Conservation (phyloP, 2,329 filamentous ascomycete species). For the Cladosporium sp. region DNA sequence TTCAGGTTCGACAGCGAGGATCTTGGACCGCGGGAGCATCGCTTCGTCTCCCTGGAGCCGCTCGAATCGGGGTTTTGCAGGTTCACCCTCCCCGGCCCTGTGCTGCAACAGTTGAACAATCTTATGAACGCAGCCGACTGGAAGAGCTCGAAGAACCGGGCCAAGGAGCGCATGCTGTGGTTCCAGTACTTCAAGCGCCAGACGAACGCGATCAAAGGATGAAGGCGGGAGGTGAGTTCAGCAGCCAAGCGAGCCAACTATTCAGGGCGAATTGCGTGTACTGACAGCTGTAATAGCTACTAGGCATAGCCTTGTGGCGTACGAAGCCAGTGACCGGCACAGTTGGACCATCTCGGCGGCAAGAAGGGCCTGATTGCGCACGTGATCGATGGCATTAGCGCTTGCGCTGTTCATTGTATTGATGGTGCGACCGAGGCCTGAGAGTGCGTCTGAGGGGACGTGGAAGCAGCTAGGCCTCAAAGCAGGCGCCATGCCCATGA, state of each 20-base stretch:
- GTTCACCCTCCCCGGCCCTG: not conserved
- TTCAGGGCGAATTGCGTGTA: no score
- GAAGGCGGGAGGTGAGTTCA: not conserved
- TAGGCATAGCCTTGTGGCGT: no score
- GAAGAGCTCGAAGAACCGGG: not conserved
- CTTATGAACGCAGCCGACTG: not conserved
- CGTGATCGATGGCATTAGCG: not conserved
- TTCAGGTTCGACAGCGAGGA: not conserved
- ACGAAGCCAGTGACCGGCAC: no score
- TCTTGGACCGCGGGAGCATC: not conserved
- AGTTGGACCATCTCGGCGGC: not conserved
- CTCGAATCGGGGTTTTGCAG: no score
- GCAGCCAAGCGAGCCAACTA: not conserved
- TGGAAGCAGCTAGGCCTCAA: no score
- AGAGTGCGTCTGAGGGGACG: not conserved
- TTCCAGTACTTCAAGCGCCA: not conserved
- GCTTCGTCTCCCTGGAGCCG: not conserved
- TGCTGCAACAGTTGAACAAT: not conserved
- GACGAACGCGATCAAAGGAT: not conserved
- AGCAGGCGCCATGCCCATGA: no score
- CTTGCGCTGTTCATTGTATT: not conserved
- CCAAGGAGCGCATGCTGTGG: not conserved
- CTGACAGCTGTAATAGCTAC: no score
- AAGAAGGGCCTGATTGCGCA: not conserved
- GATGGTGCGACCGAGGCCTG: not conserved